phyloP scores from a whole-genome alignment of 2,329 filamentous ascomycete species.

The Aspergillus texensis region DNA sequence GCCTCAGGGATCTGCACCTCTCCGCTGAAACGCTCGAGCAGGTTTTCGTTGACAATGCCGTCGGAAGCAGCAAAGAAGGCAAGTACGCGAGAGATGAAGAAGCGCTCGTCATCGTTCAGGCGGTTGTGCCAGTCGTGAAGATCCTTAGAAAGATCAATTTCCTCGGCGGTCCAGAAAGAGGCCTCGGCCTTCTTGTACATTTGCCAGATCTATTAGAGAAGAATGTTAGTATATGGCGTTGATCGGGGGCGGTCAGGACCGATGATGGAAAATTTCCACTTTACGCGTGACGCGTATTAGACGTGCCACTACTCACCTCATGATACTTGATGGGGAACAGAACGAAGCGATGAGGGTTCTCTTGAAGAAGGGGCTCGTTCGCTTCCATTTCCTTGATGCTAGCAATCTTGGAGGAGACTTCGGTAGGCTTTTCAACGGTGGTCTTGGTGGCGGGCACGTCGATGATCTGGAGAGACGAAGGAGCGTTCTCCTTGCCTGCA shows the following conservation, averaged over 20 bases:
- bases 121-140: conserved; percentile 99
- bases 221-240: conserved; percentile 42
- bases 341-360: conserved; percentile 95
- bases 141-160: conserved; percentile 99
- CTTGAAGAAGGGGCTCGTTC: conserved; percentile 87
- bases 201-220: conserved; percentile 80
- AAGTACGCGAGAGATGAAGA: conserved; percentile 97
- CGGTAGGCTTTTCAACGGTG: conserved; percentile 47
- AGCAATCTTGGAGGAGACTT: conserved; percentile 47
- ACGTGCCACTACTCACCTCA: conserved; percentile 71
- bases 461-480: conserved; percentile 54
- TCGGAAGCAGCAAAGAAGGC: conserved; percentile 99
- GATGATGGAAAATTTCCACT: conserved; percentile 51
- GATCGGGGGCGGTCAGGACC: conserved; percentile 5
- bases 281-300: conserved; percentile 67
- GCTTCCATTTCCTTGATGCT: conserved; percentile 69
- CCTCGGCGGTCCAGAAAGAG: conserved; percentile 99
- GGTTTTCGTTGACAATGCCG: conserved; percentile 99
- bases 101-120: conserved; percentile 94
- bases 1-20: conserved; percentile 98
- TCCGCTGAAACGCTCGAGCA: conserved; percentile 94
- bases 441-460: conserved; percentile 61
- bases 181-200: conserved; percentile 99
- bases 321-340: conserved; percentile 99
- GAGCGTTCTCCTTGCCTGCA: conserved; percentile 79